These are phyloP conservation scores for Pythium myriotylum DNA, from an alignment of 352 stramenopile genomes.

Conservation along the genomic window DNA sequence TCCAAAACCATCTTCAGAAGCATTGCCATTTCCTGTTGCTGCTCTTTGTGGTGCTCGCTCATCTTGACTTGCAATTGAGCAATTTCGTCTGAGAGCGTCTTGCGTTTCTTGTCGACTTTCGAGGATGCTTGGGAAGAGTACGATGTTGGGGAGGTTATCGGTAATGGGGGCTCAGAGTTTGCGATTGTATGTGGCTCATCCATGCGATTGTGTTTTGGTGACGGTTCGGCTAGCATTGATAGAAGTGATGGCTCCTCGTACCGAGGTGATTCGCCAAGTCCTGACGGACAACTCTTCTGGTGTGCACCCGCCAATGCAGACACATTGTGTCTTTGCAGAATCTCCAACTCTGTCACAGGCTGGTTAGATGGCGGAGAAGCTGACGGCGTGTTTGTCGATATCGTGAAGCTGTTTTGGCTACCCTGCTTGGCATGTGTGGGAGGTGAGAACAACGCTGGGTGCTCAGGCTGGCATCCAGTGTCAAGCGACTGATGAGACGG, in stretches of 20 bases:
- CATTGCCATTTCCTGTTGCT: slow-evolving; percentile 10
- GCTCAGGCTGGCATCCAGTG: slow-evolving; percentile 1
- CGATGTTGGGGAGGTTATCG: slow-evolving; percentile 16
- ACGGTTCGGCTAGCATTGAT: slow-evolving; percentile 22
- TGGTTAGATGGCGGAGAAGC: neutral
- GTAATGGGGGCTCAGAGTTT: neutral
- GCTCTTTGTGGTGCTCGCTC: slow-evolving; percentile 6
- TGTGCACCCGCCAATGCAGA: slow-evolving; percentile 2
- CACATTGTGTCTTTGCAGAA: slow-evolving; percentile 12
- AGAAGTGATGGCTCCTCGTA: slow-evolving; percentile 26
- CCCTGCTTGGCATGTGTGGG: slow-evolving; percentile 6
- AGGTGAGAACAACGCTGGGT: slow-evolving; percentile 10
- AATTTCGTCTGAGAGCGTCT: slow-evolving; percentile 5
- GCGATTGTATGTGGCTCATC: neutral
- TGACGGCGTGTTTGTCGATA: slow-evolving; percentile 1
- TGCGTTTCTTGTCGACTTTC: neutral
- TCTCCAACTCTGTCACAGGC: slow-evolving; percentile 7
- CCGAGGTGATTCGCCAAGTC: neutral
- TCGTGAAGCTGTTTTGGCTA: slow-evolving; percentile 11
- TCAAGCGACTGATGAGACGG: slow-evolving; percentile 5
- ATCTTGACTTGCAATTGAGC: slow-evolving; percentile 1
- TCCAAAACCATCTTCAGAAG: slow-evolving; percentile 16
- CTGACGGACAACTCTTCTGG: slow-evolving; percentile 3
- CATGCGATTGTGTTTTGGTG: neutral
- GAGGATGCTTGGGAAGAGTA: slow-evolving; percentile 12